These are phyloP conservation scores for Cinchona pubescens DNA, from an alignment of 257 asterid genomes.

Conservation along the genomic window DNA sequence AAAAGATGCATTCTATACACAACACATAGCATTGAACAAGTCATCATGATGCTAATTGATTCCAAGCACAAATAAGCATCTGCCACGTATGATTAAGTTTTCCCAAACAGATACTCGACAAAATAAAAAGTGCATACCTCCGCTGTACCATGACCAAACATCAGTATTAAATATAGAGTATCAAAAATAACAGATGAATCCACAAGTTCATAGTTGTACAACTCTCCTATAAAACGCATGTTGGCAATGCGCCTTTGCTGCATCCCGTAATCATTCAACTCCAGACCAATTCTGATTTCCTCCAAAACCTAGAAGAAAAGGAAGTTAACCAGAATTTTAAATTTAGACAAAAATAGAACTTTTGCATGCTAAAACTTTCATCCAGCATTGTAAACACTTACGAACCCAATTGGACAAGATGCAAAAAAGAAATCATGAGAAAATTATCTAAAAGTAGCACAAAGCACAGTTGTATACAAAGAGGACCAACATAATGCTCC, in stretches of 20 bases:
- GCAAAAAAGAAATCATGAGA: background rate
- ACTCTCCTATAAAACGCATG: constrained; percentile 95
- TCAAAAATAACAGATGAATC: constrained; percentile 95
- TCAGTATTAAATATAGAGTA: constrained; percentile 73
- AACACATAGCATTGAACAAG: background rate
- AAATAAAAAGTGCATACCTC: constrained; percentile 56
- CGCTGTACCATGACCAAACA: constrained; percentile 82
- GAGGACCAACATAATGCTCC: background rate
- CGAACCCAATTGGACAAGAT: background rate
- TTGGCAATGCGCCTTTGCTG: constrained; percentile 87
- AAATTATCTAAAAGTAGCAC: no score
- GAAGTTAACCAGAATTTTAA: constrained; percentile 13
- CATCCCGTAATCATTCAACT: constrained; percentile 90
- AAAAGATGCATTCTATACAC: background rate
- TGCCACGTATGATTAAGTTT: background rate
- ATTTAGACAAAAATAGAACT: background rate
- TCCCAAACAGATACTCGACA: background rate
- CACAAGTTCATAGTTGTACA: constrained; percentile 92
- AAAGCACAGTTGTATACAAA: background rate
- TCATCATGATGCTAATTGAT: background rate
- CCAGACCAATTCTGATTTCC: constrained; percentile 83
- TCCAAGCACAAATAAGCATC: constrained; percentile 3
- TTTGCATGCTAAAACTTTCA: background rate
- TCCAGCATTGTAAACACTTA: background rate
- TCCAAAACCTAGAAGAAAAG: constrained; percentile 74